Evolutionary conservation across 2,329 filamentous ascomycete genomes (phyloP).

Genomic region (Apiospora phragmitis): DNA sequence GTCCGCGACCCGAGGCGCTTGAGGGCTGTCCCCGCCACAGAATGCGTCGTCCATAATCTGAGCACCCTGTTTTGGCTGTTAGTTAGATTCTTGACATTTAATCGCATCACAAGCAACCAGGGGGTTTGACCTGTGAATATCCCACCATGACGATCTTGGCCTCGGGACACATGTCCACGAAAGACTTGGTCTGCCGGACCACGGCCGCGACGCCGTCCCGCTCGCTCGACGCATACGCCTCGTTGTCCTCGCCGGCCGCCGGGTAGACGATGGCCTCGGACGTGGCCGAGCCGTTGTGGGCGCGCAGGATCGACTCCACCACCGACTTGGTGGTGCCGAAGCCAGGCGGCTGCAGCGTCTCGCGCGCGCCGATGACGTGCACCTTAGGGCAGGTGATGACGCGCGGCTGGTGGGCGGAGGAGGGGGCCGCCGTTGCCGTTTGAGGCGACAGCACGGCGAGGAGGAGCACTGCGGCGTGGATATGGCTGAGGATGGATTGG

Average conservation of each 20-base stretch:
- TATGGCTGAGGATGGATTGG: background rate
- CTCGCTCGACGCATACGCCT: conserved; percentile 51
- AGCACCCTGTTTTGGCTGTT: conserved; percentile 45
- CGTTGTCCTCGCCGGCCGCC: conserved; percentile 52
- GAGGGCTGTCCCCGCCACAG: conserved; percentile 57
- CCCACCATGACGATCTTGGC: conserved; percentile 59
- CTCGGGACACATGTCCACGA: conserved; percentile 52
- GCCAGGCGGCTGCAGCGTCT: conserved; percentile 47
- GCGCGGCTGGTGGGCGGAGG: background rate
- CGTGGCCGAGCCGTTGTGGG: conserved; percentile 41
- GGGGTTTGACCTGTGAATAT: conserved; percentile 55
- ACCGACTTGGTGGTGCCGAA: conserved; percentile 45
- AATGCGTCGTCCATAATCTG: conserved; percentile 63
- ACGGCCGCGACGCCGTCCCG: conserved; percentile 54
- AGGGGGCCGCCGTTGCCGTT: background rate
- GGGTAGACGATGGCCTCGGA: conserved; percentile 51
- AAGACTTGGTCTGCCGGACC: conserved; percentile 44
- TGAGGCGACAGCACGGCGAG: background rate
- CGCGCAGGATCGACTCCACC: conserved; percentile 42
- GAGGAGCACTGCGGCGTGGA: background rate
- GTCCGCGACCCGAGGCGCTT: conserved; percentile 40
- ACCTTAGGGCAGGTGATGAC: conserved; percentile 38
- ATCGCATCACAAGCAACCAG: background rate
- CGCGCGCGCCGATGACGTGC: conserved; percentile 51
- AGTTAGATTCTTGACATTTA: background rate